Percentiles rank a stretch among this genome's conserved stretches.
phyloP scores from a whole-genome alignment of 805 yeast genomes.

The Teunomyces stri region DNA sequence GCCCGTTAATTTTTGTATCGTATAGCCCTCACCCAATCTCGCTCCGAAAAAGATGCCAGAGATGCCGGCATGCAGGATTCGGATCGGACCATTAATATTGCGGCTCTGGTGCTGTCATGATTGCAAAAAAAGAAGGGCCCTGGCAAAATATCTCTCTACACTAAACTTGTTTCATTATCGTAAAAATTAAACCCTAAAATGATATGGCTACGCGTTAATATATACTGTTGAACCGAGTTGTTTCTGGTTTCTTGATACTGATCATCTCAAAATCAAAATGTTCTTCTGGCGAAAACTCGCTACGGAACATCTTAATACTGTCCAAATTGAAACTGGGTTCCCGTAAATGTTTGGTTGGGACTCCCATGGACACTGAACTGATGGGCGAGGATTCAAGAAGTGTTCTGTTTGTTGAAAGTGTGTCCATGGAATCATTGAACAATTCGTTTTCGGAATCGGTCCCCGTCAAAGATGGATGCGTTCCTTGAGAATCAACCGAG shows the following conservation, averaged over 20 bases:
- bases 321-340: constrained; percentile 3
- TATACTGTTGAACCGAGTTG: background rate
- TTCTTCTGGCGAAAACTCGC: background rate
- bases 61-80: constrained; percentile 1
- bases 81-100: background rate
- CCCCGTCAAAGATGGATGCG: constrained; percentile 6
- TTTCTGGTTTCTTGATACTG: background rate
- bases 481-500: constrained; percentile 14
- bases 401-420: constrained; percentile 31
- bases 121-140: background rate
- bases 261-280: constrained; percentile 1
- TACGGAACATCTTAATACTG: background rate
- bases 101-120: background rate
- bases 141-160: background rate
- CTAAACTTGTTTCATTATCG: background rate
- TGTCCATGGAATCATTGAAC: constrained; percentile 25
- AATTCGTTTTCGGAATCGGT: constrained; percentile 10
- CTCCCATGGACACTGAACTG: background rate
- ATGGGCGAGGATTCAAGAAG: constrained; percentile 9
- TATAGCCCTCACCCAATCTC: background rate
- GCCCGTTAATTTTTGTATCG: background rate
- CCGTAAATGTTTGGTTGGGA: background rate
- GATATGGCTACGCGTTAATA: background rate
- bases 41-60: background rate
- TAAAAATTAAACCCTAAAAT: background rate